Evolutionary conservation across 2,329 filamentous ascomycete genomes (phyloP).

Genomic region (Hawksworthiomyces lignivorus): DNA sequence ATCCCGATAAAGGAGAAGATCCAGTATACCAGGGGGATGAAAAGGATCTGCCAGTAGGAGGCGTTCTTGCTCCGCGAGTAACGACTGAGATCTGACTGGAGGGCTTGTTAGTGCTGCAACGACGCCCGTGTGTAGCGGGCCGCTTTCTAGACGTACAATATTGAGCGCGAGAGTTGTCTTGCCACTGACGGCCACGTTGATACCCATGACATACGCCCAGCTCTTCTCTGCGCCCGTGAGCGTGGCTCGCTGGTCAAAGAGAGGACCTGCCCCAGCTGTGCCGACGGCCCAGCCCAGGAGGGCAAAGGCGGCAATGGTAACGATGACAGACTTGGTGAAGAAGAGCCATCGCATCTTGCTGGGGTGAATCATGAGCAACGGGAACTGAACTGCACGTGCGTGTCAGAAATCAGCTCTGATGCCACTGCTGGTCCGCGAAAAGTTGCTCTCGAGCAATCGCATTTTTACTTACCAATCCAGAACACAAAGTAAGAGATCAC

Average conservation of each 20-base stretch:
- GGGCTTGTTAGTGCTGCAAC: too few species aligned
- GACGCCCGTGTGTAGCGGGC: too few species aligned
- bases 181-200: conserved; percentile 33
- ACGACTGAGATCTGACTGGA: conserved; percentile 30
- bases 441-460: too few species aligned
- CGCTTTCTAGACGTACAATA: conserved; percentile 29
- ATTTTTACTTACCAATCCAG: too few species aligned
- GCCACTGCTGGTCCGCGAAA: too few species aligned
- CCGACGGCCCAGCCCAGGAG: conserved; percentile 71
- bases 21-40: conserved; percentile 28
- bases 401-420: too few species aligned
- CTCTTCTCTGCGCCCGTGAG: neutral
- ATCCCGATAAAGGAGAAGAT: conserved; percentile 29
- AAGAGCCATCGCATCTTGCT: conserved; percentile 20
- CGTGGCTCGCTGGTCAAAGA: conserved; percentile 1
- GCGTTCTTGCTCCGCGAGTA: conserved; percentile 31
- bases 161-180: conserved; percentile 44
- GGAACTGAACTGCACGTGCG: conserved; percentile 18
- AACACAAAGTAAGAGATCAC: conserved; percentile 17
- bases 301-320: conserved; percentile 16
- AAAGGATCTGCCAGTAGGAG: conserved; percentile 33
- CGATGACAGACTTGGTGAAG: conserved; percentile 33
- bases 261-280: conserved; percentile 17
- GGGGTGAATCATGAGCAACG: conserved; percentile 20
- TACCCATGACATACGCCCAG: conserved; percentile 17